Conservation (phyloP, 176 grass and related monocot genomes). For the Aegilops bicornis region DNA sequence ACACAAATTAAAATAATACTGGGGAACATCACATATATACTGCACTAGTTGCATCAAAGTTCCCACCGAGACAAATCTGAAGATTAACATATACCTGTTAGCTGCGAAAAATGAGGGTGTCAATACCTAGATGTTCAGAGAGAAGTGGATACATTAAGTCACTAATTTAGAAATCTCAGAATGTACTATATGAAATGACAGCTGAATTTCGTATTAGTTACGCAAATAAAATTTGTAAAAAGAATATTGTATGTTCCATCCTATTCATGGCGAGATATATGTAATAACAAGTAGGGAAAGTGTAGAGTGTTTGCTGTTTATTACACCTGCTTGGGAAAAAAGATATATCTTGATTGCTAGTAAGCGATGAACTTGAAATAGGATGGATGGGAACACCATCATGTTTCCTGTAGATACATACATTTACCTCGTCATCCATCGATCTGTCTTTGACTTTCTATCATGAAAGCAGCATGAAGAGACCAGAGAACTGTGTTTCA, state of each 20-base stretch:
- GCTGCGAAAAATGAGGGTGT: conserved; percentile 3
- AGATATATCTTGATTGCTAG: conserved; percentile 50
- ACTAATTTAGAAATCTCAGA: background rate
- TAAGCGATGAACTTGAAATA: conserved; percentile 91
- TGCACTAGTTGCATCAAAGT: conserved; percentile 88
- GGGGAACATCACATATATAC: conserved; percentile 31
- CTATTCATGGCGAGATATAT: background rate
- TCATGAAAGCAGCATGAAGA: background rate
- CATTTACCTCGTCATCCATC: too few species aligned
- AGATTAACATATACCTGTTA: background rate
- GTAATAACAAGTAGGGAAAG: background rate
- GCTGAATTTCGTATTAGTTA: background rate
- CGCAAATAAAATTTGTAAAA: background rate
- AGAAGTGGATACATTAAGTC: background rate
- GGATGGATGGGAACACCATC: conserved; percentile 79
- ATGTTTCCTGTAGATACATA: too few species aligned
- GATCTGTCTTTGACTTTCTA: too few species aligned
- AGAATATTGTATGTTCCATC: background rate
- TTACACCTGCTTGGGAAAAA: conserved; percentile 70
- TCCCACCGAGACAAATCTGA: conserved; percentile 83
- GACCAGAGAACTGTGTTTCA: background rate
- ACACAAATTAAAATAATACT: background rate
- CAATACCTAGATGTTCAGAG: background rate
- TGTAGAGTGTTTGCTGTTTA: background rate
- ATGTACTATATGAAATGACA: background rate